phyloP scores from a whole-genome alignment of 139 green algal species.

The Raphidocelis subcapitata region DNA sequence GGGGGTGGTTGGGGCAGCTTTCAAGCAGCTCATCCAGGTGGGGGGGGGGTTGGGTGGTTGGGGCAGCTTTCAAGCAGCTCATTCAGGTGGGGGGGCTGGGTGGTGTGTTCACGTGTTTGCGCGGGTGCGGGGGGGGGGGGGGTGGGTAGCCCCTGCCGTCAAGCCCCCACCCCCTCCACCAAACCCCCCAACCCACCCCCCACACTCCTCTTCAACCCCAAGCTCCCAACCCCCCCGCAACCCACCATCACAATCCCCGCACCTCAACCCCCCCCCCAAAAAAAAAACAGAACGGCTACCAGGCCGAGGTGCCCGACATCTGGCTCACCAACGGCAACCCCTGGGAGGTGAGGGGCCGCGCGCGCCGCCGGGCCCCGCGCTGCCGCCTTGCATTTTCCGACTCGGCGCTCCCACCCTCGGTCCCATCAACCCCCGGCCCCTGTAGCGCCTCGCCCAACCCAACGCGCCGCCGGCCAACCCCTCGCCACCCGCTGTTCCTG shows the following conservation, averaged over 20 bases:
- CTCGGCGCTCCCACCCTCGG: no score
- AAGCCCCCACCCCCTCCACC: no score
- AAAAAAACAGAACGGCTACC: constrained; percentile 44
- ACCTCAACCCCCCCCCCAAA: constrained; percentile 1
- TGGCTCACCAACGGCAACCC: constrained; percentile 97
- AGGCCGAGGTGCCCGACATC: constrained; percentile 92
- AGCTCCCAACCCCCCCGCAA: neutral
- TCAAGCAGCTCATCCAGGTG: constrained; percentile 80
- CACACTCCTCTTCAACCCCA: neutral
- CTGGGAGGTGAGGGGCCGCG: constrained; percentile 60
- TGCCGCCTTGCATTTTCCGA: no score
- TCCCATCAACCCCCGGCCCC: no score
- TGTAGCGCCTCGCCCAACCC: no score
- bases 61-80: no score
- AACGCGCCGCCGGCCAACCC: no score
- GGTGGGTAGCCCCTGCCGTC: no score
- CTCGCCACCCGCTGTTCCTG: no score
- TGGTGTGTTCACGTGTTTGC: neutral
- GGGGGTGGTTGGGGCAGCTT: constrained; percentile 25
- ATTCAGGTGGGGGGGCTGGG: neutral
- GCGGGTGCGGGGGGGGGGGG: no score
- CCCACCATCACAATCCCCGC: neutral
- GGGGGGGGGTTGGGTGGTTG: no score
- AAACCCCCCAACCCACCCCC: neutral
- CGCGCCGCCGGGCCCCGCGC: neutral